These are phyloP conservation scores for Acacia melanoxylon DNA, from an alignment of 306 rosid genomes.

Conservation along the genomic window DNA sequence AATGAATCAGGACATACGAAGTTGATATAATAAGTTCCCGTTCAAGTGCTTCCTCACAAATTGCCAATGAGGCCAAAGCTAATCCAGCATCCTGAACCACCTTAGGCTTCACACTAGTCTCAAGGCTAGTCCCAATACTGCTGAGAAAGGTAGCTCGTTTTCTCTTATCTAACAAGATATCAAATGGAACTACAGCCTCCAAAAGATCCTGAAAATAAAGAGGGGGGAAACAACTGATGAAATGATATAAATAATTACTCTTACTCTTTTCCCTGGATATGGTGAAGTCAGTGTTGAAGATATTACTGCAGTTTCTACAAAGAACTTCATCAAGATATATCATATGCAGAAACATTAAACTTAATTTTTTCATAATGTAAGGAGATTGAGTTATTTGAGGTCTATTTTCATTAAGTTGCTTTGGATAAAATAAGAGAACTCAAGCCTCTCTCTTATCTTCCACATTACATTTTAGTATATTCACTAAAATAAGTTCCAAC, in stretches of 20 bases:
- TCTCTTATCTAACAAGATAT: slow-evolving; percentile 74
- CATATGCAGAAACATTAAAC: neutral
- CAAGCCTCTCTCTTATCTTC: neutral
- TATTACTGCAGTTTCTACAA: neutral
- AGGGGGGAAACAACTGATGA: neutral
- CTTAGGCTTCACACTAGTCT: slow-evolving; percentile 59
- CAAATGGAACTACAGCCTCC: slow-evolving; percentile 94
- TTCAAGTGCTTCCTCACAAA: slow-evolving; percentile 94
- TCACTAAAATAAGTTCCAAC: neutral
- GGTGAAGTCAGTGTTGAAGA: slow-evolving; percentile 26
- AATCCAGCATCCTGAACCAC: slow-evolving; percentile 82
- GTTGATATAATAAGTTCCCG: slow-evolving; percentile 83
- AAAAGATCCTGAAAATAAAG: slow-evolving; percentile 77
- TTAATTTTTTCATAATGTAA: neutral
- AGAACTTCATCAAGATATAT: slow-evolving; percentile 18
- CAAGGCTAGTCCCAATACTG: slow-evolving; percentile 49
- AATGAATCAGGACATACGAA: slow-evolving; percentile 70
- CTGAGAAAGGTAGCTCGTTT: slow-evolving; percentile 67
- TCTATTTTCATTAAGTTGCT: neutral
- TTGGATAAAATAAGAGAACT: neutral
- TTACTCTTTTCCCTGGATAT: slow-evolving; percentile 22
- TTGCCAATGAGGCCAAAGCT: slow-evolving; percentile 82
- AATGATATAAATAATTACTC: slow-evolving; percentile 21
- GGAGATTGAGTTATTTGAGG: neutral
- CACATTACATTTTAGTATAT: neutral